Evolutionary conservation across 257 asterid species (phyloP).

Genomic region (Salvia rosmarinus): DNA sequence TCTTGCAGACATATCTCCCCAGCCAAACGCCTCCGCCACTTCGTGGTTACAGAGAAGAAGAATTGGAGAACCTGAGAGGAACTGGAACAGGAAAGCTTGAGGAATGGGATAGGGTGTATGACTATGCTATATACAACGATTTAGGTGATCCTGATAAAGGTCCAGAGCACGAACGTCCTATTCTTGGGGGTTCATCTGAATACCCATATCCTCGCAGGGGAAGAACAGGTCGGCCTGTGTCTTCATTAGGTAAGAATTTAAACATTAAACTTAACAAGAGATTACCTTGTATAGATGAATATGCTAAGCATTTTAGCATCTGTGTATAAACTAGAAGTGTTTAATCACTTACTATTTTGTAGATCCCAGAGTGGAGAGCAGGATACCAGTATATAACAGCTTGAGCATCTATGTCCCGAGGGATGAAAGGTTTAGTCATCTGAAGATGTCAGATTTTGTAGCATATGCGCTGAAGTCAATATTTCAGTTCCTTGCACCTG

Average conservation of each 20-base stretch:
- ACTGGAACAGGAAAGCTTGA: constrained; percentile 63
- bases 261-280: not conserved
- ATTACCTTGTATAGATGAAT: not conserved
- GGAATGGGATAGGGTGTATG: constrained; percentile 79
- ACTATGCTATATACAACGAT: constrained; percentile 72
- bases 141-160: constrained; percentile 77
- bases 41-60: constrained; percentile 61
- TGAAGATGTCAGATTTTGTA: constrained; percentile 75
- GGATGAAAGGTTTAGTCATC: constrained; percentile 74
- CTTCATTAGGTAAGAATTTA: constrained; percentile 52
- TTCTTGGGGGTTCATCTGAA: constrained; percentile 70
- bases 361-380: constrained; percentile 75
- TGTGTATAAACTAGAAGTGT: not conserved
- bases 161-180: constrained; percentile 49
- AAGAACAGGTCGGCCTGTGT: constrained; percentile 67
- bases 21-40: constrained; percentile 67
- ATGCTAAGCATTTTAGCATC: constrained; percentile 4
- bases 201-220: constrained; percentile 84
- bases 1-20: constrained; percentile 68
- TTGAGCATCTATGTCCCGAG: constrained; percentile 75
- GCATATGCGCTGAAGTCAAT: constrained; percentile 70
- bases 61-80: constrained; percentile 64
- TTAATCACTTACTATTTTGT: constrained; percentile 13
- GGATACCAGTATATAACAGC: constrained; percentile 55
- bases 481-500: constrained; percentile 66